phyloP scores from a whole-genome alignment of 2,329 filamentous ascomycete genomes.

The Bipolaris sorokiniana region DNA sequence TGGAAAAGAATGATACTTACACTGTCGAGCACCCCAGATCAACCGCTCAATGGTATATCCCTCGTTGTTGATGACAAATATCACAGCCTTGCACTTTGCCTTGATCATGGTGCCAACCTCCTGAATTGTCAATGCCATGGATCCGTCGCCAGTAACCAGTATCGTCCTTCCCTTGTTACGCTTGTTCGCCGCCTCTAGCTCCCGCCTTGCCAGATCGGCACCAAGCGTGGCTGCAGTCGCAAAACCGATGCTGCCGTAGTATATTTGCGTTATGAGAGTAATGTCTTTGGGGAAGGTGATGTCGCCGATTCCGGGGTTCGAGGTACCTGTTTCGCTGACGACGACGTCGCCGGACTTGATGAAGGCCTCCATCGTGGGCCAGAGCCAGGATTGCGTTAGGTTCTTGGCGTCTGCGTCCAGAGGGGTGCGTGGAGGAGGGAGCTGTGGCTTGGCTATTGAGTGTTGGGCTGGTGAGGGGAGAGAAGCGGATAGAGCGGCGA shows the following conservation, averaged over 20 bases:
- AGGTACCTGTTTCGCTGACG: slow-evolving; percentile 52
- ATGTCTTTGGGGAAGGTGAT: slow-evolving; percentile 36
- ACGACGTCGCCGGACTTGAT: slow-evolving; percentile 48
- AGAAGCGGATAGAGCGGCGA: slow-evolving; percentile 35
- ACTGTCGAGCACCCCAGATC: slow-evolving; percentile 53
- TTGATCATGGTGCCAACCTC: slow-evolving; percentile 69
- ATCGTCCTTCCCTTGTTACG: slow-evolving; percentile 52
- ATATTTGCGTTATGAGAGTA: slow-evolving; percentile 50
- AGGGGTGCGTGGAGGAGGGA: slow-evolving; percentile 35
- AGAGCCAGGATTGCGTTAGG: slow-evolving; percentile 54
- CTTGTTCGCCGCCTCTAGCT: slow-evolving; percentile 40
- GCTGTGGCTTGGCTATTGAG: slow-evolving; percentile 28
- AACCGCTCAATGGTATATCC: slow-evolving; percentile 57
- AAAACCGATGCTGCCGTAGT: slow-evolving; percentile 54
- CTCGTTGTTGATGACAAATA: slow-evolving; percentile 56
- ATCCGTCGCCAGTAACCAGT: slow-evolving; percentile 68
- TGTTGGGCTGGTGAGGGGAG: slow-evolving; percentile 35
- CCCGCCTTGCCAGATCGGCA: slow-evolving; percentile 56
- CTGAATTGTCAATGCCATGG: slow-evolving; percentile 70
- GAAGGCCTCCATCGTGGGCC: slow-evolving; percentile 50
- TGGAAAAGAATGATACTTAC: slow-evolving; percentile 23
- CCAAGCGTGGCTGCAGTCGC: slow-evolving; percentile 53
- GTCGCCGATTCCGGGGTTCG: slow-evolving; percentile 49
- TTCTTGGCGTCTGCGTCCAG: slow-evolving; percentile 44
- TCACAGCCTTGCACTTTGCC: slow-evolving; percentile 41